Base-by-base conservation (phyloP, 1,284 basidiomycete species). In the Athelia sp. region DNA sequence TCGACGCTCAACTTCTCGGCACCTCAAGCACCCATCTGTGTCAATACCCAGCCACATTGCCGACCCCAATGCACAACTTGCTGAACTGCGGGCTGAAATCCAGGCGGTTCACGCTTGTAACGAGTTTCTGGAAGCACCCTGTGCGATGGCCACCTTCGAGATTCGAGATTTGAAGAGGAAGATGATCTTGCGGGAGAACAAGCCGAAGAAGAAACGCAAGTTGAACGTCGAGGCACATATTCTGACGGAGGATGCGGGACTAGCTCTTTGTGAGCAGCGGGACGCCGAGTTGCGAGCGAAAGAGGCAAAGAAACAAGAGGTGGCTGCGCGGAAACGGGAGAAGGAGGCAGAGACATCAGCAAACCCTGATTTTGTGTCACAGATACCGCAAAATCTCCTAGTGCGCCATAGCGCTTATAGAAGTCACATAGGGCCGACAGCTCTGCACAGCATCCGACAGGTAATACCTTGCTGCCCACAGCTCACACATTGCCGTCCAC, bases 111-210 rank as follows among this genome's bases (percentile, higher is more conserved):
- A 22, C 19, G 19, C 21, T n/a, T 21, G 18, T 44, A 26, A 18
- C 23, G 43, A 44, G 43, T 44, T 26, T 44, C 10, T 26, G 43
- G 43, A 44, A 22, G 18, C 43, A 9, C 43, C 10, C 23, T 44
- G 43, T 26, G 24, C 18, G 17, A 44, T 44, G 43, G 43, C 43
- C 15, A 26, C 15, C 15, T n/a, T 22, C 15, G 43, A 44, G 24
- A 44, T 44, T 21, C 21, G 24, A 4, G 43, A 44, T 22, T 26
- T 44, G 43, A 22, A 44, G 43, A 44, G 24, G 23, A 44, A 44
- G 24, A 44, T 44, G 21, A 44, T 22, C 22, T n/a, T 21, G n/a
- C 15, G 24, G 43, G 21, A 44, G 43, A n/a, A 44, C 21, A 4
- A 26, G 24, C 19, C n/a, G 10, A n/a, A n/a, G 19, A 44, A 44